Conservation (phyloP, 73 alveolate species). For the Paramecium pentaurelia region DNA sequence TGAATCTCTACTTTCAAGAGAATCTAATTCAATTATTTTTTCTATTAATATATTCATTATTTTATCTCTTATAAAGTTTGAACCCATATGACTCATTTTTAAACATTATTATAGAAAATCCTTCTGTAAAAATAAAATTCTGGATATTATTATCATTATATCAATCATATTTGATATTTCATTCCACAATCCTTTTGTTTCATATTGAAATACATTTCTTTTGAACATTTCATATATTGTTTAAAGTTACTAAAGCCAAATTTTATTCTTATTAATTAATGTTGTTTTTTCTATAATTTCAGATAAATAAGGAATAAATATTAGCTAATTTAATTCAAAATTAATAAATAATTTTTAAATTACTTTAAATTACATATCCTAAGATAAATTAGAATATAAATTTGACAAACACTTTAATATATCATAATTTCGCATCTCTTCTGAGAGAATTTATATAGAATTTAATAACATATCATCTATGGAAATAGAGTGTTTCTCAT, state of each 20-base stretch:
- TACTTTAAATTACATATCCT: neutral
- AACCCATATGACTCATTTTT: neutral
- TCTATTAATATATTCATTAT: neutral
- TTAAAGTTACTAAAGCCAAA: neutral
- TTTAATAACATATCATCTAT: neutral
- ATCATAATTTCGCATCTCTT: neutral
- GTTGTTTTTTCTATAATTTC: neutral
- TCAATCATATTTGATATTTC: neutral
- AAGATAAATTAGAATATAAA: neutral
- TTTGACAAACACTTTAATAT: neutral
- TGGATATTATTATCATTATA: neutral
- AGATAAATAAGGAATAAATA: slow-evolving; percentile 10
- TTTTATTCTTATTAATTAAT: neutral
- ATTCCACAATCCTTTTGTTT: slow-evolving; percentile 5
- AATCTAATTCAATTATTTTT: neutral
- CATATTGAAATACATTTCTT: neutral
- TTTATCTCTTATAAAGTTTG: neutral
- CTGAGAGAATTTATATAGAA: neutral
- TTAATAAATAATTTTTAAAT: neutral
- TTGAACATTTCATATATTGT: neutral
- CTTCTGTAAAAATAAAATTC: neutral
- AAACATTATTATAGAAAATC: neutral
- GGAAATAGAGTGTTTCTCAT: neutral
- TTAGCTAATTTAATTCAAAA: neutral
- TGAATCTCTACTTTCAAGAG: neutral